Evolutionary conservation across 768 basidiomycete species (phyloP), one percentile per base, ranked within the genome.

Genomic region (Boletus subcaerulescens): DNA sequence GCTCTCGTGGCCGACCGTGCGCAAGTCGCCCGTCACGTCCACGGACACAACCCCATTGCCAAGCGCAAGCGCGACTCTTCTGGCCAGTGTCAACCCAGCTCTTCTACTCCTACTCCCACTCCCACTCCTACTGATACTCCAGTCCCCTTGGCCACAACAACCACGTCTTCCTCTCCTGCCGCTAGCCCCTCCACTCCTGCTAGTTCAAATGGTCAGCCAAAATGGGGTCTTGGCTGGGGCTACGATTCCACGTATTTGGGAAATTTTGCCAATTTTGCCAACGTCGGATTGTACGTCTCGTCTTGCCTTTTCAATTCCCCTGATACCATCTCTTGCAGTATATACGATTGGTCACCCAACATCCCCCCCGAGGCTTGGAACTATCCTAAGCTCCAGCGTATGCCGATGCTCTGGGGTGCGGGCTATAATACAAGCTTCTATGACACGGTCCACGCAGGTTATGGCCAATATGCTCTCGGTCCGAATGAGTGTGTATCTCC

Each of bases 401-500:
- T 80, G 35, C 79, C 86, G 20, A 87, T 88, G 86, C 68, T 91
- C 22, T 24, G 22, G 22, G 22, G 22, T 24, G n/a, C 22, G 22
- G 2, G 22, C 22, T 3, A 2, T 22, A 3, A 0, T 3, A 22
- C 22, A 22, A 72, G 76, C 1, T 87, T 88, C 67, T 58, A 73
- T 53, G 61, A 61, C 0, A 53, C 67, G 35, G 80, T 84, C 22
- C 67, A 74, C 42, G 40, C 63, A n/a, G 83, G 81, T 32, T 83
- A 85, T 62, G 79, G 83, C 50, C 61, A 71, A 22, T 63, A 64
- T 50, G 81, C 77, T 39, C 59, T 88, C 20, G 87, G 84, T 50
- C 71, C 79, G 66, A 97, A 96, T 64, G 93, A 93, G 93, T 92
- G 55, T 12, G 84, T 58, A 20, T 41, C 47, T 5, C 15, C 3